A percentile compares a stretch with the other conserved stretches of the same genome.
These are phyloP conservation scores for Acacia confusa DNA, from an alignment of 306 rosid genomes.

Conservation along the genomic window DNA sequence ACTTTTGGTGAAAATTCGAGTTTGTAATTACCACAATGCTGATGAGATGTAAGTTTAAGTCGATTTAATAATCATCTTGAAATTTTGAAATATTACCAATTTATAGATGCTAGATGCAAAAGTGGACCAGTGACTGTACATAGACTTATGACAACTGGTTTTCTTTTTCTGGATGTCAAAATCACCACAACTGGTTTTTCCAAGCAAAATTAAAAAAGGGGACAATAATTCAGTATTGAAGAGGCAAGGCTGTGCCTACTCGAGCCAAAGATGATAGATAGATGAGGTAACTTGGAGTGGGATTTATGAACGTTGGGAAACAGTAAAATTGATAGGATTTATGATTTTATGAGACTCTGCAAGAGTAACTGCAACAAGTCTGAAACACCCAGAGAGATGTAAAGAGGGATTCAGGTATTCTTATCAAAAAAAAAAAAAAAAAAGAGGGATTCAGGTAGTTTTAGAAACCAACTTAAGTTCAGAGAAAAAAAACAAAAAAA, in stretches of 20 bases:
- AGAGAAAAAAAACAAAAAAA: too few relatives aligned
- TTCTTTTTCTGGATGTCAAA: too few relatives aligned
- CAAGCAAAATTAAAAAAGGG: not conserved
- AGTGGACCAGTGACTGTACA: not conserved
- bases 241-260: not conserved
- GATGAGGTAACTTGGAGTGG: constrained; percentile 34
- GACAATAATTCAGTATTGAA: not conserved
- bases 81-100: not conserved
- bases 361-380: not conserved
- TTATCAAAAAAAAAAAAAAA: too few relatives aligned
- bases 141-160: not conserved
- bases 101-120: not conserved
- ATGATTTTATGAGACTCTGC: constrained; percentile 39
- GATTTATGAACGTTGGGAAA: constrained; percentile 13
- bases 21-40: too few relatives aligned
- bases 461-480: too few relatives aligned
- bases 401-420: too few relatives aligned
- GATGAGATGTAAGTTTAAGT: not conserved
- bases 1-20: too few relatives aligned
- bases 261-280: constrained; percentile 20
- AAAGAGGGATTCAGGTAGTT: too few relatives aligned
- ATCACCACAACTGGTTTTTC: not conserved
- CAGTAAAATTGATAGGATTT: not conserved
- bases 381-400: constrained; percentile 25
- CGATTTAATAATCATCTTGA: not conserved